Evolutionary conservation across 2,329 filamentous ascomycete genomes (phyloP).

Genomic region (Aspergillus clavatus): DNA sequence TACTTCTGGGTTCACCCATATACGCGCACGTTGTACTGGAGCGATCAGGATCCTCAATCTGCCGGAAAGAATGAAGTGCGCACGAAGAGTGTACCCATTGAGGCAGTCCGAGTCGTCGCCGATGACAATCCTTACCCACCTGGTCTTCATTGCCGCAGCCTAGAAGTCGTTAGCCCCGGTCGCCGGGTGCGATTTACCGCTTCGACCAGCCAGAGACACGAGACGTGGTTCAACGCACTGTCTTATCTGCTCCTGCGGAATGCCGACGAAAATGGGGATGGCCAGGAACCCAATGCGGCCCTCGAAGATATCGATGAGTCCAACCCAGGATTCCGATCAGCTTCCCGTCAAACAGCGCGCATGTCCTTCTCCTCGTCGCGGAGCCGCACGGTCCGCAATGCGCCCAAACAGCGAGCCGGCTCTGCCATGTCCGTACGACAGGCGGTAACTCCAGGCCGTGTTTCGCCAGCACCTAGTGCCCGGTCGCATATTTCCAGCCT

Average conservation of each 20-base stretch:
- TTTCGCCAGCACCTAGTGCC: slow-evolving; percentile 33
- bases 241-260: slow-evolving; percentile 85
- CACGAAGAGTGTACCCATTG: slow-evolving; percentile 87
- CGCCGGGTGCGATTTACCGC: slow-evolving; percentile 91
- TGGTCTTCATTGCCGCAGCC: slow-evolving; percentile 87
- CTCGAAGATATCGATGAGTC: slow-evolving; percentile 68
- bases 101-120: slow-evolving; percentile 83
- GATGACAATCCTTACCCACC: slow-evolving; percentile 96
- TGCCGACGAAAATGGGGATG: slow-evolving; percentile 53
- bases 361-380: slow-evolving; percentile 74
- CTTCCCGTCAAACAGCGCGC: slow-evolving; percentile 52
- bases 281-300: slow-evolving; percentile 53
- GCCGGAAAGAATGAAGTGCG: slow-evolving; percentile 72
- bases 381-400: slow-evolving; percentile 64
- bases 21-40: slow-evolving; percentile 95
- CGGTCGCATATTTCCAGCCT: slow-evolving; percentile 30
- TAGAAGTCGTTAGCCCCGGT: slow-evolving; percentile 84
- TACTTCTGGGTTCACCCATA: slow-evolving; percentile 99
- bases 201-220: slow-evolving; percentile 85
- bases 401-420: slow-evolving; percentile 50
- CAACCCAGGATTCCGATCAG: slow-evolving; percentile 61
- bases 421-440: slow-evolving; percentile 38
- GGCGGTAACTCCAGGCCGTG: slow-evolving; percentile 32
- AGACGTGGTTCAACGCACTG: slow-evolving; percentile 97
- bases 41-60: slow-evolving; percentile 76